These are phyloP conservation scores for Polygonum aviculare DNA, from an alignment of 148 eudicot genomes.

Conservation along the genomic window DNA sequence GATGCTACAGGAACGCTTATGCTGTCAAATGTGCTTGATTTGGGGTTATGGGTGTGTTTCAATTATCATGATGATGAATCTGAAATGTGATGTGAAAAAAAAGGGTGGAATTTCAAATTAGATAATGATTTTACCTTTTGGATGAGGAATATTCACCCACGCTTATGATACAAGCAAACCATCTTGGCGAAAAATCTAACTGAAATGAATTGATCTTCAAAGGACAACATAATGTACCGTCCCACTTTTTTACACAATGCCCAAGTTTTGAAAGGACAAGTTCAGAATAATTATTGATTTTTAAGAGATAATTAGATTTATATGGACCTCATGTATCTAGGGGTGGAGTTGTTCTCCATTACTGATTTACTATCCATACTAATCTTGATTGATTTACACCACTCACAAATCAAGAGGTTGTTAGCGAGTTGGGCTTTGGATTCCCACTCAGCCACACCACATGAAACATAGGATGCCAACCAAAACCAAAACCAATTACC, in stretches of 20 bases:
- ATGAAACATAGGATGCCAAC: neutral
- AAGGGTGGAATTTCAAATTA: neutral
- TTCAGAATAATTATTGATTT: too few relatives aligned
- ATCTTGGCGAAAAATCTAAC: neutral
- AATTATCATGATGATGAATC: neutral
- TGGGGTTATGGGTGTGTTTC: neutral
- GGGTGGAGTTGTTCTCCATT: neutral
- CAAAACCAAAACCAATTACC: neutral
- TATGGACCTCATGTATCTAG: neutral
- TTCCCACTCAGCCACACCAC: neutral
- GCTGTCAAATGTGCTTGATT: neutral
- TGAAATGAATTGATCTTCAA: neutral
- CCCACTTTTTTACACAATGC: neutral
- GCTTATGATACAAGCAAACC: slow-evolving; percentile 7
- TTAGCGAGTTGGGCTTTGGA: neutral
- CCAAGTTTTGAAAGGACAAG: too few relatives aligned
- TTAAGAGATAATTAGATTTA: too few relatives aligned
- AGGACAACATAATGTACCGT: neutral
- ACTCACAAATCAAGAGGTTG: too few relatives aligned
- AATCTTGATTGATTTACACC: neutral
- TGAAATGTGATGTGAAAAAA: neutral
- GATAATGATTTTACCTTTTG: neutral
- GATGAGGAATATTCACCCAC: neutral
- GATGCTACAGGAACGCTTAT: neutral
- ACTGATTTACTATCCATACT: neutral